A percentile compares a stretch with the other conserved stretches of the same genome.
Evolutionary conservation across 2,329 filamentous ascomycete species (phyloP).

Genomic region (Scedosporium minutisporum): DNA sequence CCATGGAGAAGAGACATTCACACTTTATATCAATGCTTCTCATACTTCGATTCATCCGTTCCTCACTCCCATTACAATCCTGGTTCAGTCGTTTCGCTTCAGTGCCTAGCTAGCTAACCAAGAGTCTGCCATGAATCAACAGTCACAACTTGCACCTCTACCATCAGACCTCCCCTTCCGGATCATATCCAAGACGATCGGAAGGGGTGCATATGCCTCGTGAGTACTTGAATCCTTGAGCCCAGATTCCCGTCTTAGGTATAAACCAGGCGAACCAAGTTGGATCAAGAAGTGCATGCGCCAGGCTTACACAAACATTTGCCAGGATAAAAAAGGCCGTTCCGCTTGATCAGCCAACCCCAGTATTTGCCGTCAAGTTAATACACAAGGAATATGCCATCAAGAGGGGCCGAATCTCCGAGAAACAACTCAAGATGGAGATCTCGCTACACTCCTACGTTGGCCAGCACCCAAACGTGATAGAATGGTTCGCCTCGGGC

Average conservation of each 20-base stretch:
- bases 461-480: slow-evolving; percentile 84
- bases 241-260: not conserved
- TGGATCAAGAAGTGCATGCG: not conserved
- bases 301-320: slow-evolving; percentile 5
- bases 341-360: slow-evolving; percentile 56
- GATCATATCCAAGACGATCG: slow-evolving; percentile 92
- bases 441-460: slow-evolving; percentile 83
- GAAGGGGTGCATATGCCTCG: slow-evolving; percentile 95
- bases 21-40: too few species aligned
- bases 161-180: slow-evolving; percentile 82
- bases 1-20: too few species aligned
- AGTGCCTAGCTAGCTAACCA: too few species aligned
- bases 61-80: too few species aligned
- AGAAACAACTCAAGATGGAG: slow-evolving; percentile 87
- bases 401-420: slow-evolving; percentile 76
- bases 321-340: slow-evolving; percentile 84
- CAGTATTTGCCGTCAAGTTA: slow-evolving; percentile 94
- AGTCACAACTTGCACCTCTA: slow-evolving; percentile 84
- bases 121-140: slow-evolving; percentile 14
- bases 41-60: too few species aligned
- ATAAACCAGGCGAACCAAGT: too few species aligned
- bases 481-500: slow-evolving; percentile 81
- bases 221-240: slow-evolving; percentile 29
- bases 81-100: too few species aligned
- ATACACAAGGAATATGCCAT: slow-evolving; percentile 96